Conservation (phyloP, 2,329 filamentous ascomycete genomes). For the Ceratocystis lukuohia region DNA sequence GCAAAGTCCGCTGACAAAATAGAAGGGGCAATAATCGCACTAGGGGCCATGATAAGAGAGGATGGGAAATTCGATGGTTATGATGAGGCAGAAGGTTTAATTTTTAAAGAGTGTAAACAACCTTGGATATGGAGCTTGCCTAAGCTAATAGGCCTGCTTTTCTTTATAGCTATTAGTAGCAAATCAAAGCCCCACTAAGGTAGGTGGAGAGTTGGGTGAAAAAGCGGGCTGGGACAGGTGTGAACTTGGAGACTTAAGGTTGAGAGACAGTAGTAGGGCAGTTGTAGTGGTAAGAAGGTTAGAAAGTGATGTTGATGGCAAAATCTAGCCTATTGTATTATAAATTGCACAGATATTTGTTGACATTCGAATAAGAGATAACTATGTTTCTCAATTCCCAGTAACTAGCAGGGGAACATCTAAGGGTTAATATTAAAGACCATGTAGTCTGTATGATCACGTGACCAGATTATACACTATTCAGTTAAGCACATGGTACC, state of each 20-base stretch:
- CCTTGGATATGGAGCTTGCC: background rate
- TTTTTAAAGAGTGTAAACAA: background rate
- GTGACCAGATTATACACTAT: background rate
- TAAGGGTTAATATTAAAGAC: background rate
- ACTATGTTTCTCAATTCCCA: background rate
- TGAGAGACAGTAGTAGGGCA: background rate
- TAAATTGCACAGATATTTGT: background rate
- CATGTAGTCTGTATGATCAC: background rate
- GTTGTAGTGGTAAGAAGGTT: too few species aligned
- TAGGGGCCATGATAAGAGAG: constrained; percentile 57
- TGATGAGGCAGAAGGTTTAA: background rate
- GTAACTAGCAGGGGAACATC: too few species aligned
- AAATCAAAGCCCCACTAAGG: background rate
- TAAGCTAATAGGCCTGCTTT: background rate
- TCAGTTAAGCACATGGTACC: background rate
- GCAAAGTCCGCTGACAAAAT: constrained; percentile 96
- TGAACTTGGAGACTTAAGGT: background rate
- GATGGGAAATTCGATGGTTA: background rate
- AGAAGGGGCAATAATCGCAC: constrained; percentile 92
- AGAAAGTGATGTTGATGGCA: too few species aligned
- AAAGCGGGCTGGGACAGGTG: background rate
- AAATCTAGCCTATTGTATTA: too few species aligned
- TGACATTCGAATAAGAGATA: background rate
- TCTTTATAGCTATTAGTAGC: background rate
- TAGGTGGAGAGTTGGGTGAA: background rate